phyloP scores from a whole-genome alignment of 2,329 filamentous ascomycete genomes.

The Tolypocladium endophyticum region DNA sequence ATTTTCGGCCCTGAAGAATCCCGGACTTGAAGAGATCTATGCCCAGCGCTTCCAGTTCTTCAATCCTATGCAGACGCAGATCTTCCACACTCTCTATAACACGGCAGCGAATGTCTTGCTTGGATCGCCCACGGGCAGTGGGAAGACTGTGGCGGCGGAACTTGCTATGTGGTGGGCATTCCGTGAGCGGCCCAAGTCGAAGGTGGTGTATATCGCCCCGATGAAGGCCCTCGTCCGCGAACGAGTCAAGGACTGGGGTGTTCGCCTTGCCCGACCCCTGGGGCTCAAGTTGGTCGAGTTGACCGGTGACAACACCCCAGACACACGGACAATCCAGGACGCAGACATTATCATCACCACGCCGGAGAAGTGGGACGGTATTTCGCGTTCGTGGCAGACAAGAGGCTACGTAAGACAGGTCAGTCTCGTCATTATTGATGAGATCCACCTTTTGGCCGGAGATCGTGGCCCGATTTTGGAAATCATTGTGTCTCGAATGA shows the following conservation, averaged over 20 bases:
- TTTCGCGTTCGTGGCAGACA: slow-evolving; percentile 96
- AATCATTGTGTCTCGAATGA: slow-evolving; percentile 92
- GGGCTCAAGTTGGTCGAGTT: slow-evolving; percentile 87
- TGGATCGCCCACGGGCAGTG: slow-evolving; percentile 91
- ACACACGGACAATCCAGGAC: slow-evolving; percentile 88
- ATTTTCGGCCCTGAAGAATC: slow-evolving; percentile 78
- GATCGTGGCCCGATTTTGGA: slow-evolving; percentile 96
- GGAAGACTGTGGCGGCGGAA: slow-evolving; percentile 93
- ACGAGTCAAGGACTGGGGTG: slow-evolving; percentile 89
- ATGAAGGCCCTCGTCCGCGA: slow-evolving; percentile 99
- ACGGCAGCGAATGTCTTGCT: slow-evolving; percentile 85
- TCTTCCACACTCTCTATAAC: slow-evolving; percentile 94
- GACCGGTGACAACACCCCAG: slow-evolving; percentile 94
- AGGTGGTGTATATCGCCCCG: slow-evolving; percentile 96
- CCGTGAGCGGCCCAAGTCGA: slow-evolving; percentile 83
- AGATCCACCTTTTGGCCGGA: slow-evolving; percentile 93
- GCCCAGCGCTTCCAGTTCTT: slow-evolving; percentile 85
- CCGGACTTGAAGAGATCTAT: slow-evolving; percentile 79
- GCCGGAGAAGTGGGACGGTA: slow-evolving; percentile 99
- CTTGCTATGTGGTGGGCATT: slow-evolving; percentile 99
- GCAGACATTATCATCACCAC: slow-evolving; percentile 98
- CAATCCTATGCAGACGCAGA: slow-evolving; percentile 98
- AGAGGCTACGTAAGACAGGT: slow-evolving; percentile 93
- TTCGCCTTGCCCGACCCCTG: slow-evolving; percentile 69
- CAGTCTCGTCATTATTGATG: slow-evolving; percentile 93